Conservation (phyloP, 345 rosid species). For the Eucalyptus cloeziana region DNA sequence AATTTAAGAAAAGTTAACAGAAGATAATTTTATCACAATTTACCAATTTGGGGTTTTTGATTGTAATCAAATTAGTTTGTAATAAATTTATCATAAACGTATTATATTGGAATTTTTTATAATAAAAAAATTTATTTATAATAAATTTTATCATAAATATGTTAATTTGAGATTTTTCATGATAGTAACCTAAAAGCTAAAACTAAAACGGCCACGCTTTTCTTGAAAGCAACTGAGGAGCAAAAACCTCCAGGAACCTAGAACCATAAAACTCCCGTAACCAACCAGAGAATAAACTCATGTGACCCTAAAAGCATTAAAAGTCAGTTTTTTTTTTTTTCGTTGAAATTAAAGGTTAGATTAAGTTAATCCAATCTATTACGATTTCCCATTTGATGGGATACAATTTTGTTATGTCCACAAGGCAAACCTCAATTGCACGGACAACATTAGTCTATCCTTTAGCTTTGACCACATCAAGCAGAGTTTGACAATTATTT, state of each 20-base stretch:
- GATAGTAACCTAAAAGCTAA: neutral
- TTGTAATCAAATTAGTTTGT: too few relatives aligned
- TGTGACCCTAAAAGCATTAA: conserved; percentile 22
- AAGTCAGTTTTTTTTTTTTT: too few relatives aligned
- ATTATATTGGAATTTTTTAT: accelerated
- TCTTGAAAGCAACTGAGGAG: conserved; percentile 75
- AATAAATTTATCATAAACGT: accelerated
- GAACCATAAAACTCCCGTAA: conserved; percentile 84
- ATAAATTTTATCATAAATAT: accelerated
- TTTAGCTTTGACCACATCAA: conserved; percentile 73
- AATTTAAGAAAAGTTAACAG: too few relatives aligned
- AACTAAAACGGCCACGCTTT: conserved; percentile 46
- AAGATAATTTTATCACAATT: too few relatives aligned
- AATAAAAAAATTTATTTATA: accelerated
- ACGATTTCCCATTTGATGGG: neutral
- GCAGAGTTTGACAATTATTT: conserved; percentile 81
- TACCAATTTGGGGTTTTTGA: too few relatives aligned
- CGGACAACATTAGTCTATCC: conserved; percentile 57
- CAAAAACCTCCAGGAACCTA: conserved; percentile 65
- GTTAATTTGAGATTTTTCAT: neutral
- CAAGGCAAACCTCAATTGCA: conserved; percentile 56
- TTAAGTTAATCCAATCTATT: neutral
- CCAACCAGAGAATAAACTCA: conserved; percentile 86
- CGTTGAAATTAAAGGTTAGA: neutral
- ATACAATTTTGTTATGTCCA: neutral